Conservation (phyloP, 2,329 filamentous ascomycete genomes). For the Fusarium cicatricum region DNA sequence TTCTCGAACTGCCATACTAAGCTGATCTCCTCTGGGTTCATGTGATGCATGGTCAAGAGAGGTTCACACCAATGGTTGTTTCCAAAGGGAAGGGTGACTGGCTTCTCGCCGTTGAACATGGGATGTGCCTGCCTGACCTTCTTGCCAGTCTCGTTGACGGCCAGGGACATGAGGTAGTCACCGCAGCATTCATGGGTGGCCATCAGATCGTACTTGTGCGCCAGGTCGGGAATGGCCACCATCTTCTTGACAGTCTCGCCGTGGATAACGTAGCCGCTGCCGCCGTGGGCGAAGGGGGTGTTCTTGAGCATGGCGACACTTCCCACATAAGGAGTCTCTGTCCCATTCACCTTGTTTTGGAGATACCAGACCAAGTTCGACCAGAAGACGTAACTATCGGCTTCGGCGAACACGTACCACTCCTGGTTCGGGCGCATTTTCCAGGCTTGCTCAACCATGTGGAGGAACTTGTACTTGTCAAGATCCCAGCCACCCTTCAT, state of each 20-base stretch:
- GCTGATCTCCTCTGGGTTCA: slow-evolving; percentile 61
- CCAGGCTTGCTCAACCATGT: slow-evolving; percentile 65
- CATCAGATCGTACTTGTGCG: slow-evolving; percentile 56
- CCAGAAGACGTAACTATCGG: slow-evolving; percentile 67
- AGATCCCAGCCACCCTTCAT: slow-evolving; percentile 58
- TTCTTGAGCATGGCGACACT: slow-evolving; percentile 57
- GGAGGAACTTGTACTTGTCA: slow-evolving; percentile 69
- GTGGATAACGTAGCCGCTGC: slow-evolving; percentile 65
- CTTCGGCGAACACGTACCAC: slow-evolving; percentile 69
- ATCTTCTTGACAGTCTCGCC: slow-evolving; percentile 60
- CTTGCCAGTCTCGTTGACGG: slow-evolving; percentile 54
- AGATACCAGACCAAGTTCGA: slow-evolving; percentile 61
- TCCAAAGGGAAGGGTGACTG: slow-evolving; percentile 58
- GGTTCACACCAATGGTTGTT: slow-evolving; percentile 64
- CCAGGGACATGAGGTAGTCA: slow-evolving; percentile 60
- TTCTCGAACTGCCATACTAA: slow-evolving; percentile 63
- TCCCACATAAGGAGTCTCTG: slow-evolving; percentile 59
- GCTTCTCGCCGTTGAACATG: slow-evolving; percentile 65
- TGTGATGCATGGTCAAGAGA: slow-evolving; percentile 65
- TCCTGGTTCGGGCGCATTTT: slow-evolving; percentile 59
- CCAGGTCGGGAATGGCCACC: slow-evolving; percentile 54
- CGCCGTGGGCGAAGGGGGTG: slow-evolving; percentile 63
- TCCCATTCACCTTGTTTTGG: slow-evolving; percentile 51
- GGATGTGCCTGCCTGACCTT: slow-evolving; percentile 57
- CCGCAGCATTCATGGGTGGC: slow-evolving; percentile 59